Base-by-base conservation (phyloP, 805 yeast genomes). In the Metschnikowia lachancei region DNA sequence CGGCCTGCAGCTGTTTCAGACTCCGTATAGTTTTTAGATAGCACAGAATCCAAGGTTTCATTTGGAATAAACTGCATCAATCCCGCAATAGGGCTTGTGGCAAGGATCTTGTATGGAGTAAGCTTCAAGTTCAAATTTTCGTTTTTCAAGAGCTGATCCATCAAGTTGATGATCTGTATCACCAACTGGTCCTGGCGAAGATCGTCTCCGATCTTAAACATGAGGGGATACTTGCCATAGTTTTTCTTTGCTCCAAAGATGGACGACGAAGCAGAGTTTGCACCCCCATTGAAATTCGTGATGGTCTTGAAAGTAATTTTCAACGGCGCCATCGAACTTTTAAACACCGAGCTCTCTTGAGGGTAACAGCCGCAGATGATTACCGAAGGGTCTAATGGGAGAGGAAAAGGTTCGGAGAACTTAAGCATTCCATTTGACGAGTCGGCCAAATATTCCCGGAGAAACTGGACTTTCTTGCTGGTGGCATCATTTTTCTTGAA, bases 121-220 rank as follows among this genome's bases (percentile, higher is more conserved):
- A 94, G 74, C 60, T 80, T 81, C 60, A 94, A 71, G 63, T 94
- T 97, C 46, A 94, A 81, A 61, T 94, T 94, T 61, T 94, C 99
- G 61, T 87, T 87, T 52, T 85, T 81, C 43, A 94, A 67, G 36
- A 94, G 76, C 61, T 82, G 88, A 62, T 94, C 96, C 96, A 94
- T 94, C 49, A 94, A 70, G 46, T 84, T 78, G 47, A 94, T 87
- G 51, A 94, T 88, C 64, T 94, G 99, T 41, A 90, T 86, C n/a
- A 94, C 95, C 53, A 94, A 76, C 64, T 94, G 99, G 70, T 94
- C 99, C 64, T 94, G 99, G 49, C 98, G 74, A 41, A 94, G 72
- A 62, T 94, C 99, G 53, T 87, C 99, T 12, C 99, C 99, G 41
- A 87, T 86, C 64, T 94, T 94, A 68, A 89, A 92, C 85, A 94